These are phyloP conservation scores for Collybia mongolica DNA, from an alignment of 768 basidiomycete genomes.

Conservation along the genomic window DNA sequence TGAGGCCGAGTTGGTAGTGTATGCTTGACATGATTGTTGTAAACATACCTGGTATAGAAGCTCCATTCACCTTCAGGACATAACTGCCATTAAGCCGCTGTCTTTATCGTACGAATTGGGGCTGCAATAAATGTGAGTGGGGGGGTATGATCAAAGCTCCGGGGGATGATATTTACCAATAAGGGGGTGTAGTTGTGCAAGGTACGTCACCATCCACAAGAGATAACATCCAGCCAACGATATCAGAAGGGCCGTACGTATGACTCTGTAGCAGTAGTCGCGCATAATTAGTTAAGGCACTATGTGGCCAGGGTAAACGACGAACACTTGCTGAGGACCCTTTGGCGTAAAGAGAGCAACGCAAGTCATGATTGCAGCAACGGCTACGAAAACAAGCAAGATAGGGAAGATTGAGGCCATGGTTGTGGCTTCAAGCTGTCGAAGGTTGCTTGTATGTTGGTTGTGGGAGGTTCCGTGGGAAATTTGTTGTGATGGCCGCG, in stretches of 20 bases:
- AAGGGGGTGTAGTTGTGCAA: conserved; percentile 91
- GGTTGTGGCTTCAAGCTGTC: conserved; percentile 11
- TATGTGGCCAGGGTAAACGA: conserved; percentile 10
- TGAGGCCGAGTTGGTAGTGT: no score
- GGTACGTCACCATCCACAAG: conserved; percentile 97
- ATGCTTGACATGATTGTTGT: no score
- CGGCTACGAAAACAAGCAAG: conserved; percentile 62
- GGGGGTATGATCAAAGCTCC: no score
- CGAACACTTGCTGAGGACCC: conserved; percentile 88
- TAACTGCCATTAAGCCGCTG: conserved; percentile 2
- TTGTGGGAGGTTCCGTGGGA: background rate
- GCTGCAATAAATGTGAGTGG: conserved; percentile 4
- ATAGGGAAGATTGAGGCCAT: conserved; percentile 78
- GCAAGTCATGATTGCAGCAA: conserved; percentile 60
- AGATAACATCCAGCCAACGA: conserved; percentile 84
- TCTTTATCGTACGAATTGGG: conserved; percentile 13
- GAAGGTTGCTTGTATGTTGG: background rate
- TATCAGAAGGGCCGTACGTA: conserved; percentile 79
- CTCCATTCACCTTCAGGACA: conserved; percentile 1
- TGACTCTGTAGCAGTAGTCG: conserved; percentile 51
- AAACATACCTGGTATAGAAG: conserved; percentile 33
- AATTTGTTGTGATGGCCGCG: no score
- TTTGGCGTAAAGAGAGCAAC: conserved; percentile 76
- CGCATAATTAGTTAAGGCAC: background rate
- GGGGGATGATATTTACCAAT: conserved; percentile 48